Percentiles rank a stretch among this genome's conserved stretches.
phyloP scores from a whole-genome alignment of 768 basidiomycete genomes.

The Macrolepiota fuliginosa region DNA sequence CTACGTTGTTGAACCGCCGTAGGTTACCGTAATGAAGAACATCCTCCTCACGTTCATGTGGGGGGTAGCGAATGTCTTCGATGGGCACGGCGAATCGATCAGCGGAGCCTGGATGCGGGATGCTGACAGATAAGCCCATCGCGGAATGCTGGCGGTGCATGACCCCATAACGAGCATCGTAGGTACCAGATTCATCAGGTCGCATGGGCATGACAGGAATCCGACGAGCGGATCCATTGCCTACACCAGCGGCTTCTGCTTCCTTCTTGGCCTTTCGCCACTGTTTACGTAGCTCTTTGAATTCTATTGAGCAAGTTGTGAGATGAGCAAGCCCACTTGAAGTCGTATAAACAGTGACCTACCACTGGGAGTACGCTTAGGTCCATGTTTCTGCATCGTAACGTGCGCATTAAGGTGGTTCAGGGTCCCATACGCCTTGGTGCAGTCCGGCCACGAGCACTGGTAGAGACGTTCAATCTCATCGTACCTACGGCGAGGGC shows the following conservation, averaged over 20 bases:
- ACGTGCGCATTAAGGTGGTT: constrained; percentile 99
- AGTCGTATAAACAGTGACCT: constrained; percentile 27
- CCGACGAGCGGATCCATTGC: constrained; percentile 24
- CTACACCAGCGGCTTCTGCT: constrained; percentile 29
- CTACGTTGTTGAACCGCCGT: constrained; percentile 12
- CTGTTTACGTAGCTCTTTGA: constrained; percentile 95
- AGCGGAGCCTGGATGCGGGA: constrained; percentile 12
- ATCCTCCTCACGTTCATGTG: constrained; percentile 12
- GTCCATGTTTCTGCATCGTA: constrained; percentile 96
- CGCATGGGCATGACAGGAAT: constrained; percentile 26
- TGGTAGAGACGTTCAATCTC: constrained; percentile 94
- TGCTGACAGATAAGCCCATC: constrained; percentile 14
- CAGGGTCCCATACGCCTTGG: constrained; percentile 89
- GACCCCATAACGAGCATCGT: constrained; percentile 30
- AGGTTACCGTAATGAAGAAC: constrained; percentile 11
- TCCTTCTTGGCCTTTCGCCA: constrained; percentile 96
- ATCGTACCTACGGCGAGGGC: constrained; percentile 84
- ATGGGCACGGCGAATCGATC: constrained; percentile 13
- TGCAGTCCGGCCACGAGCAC: constrained; percentile 76
- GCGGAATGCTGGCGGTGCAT: constrained; percentile 22
- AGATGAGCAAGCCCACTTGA: constrained; percentile 16
- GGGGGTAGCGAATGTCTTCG: constrained; percentile 14
- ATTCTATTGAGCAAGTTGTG: constrained; percentile 56
- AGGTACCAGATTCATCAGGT: constrained; percentile 28
- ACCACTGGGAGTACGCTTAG: constrained; percentile 89